Evolutionary conservation across 2,329 filamentous ascomycete genomes (phyloP), one percentile per base, ranked within the genome.

Genomic region (Trichoderma sp.): DNA sequence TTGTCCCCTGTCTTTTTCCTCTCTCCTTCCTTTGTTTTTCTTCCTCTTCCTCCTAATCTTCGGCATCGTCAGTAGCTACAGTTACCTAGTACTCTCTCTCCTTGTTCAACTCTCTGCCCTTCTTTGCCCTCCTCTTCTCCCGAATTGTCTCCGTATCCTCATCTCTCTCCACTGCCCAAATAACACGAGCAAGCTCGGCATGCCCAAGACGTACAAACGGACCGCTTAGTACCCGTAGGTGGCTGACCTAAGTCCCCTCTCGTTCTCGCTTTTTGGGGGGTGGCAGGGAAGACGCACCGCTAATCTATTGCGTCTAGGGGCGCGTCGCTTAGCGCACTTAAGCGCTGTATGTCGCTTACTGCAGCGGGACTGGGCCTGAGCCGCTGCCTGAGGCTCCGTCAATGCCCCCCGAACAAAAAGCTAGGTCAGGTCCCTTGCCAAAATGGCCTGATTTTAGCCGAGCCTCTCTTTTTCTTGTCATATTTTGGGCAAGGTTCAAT

Each of bases 301-400:
- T 23, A 59, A 67, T 58, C 55, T 65, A 30, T 26, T 68, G 68
- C 61, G 59, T 50, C 34, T 72, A 61, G 55, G 53, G 58, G 66
- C 70, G 70, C 32, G 65, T 73, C 72, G 70, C 70, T 71, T 71
- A 71, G 68, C 68, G 68, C 68, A 71, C 28, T 70, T 71, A 71
- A 71, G 68, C 68, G 68, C 68, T 65, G 61, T 61, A 65, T 65
- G 59, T 71, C 68, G 68, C 68, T 71, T 71, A 71, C 59, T 64
- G 28, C 57, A 62, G 67, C 67, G 39, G 50, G 47, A 36, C n/a
- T 13, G 55, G 53, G 32, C 32, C 68, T 63, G 68, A 64, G 58
- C 50, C 32, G 58, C 58, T 64, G 59, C 47, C 43, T 63, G 43
- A 39, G 43, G 43, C 26, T 17, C n/a, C 28, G 26, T 11, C 32